Base-by-base conservation (phyloP, 805 yeast species). In the Metschnikowia borealis region DNA sequence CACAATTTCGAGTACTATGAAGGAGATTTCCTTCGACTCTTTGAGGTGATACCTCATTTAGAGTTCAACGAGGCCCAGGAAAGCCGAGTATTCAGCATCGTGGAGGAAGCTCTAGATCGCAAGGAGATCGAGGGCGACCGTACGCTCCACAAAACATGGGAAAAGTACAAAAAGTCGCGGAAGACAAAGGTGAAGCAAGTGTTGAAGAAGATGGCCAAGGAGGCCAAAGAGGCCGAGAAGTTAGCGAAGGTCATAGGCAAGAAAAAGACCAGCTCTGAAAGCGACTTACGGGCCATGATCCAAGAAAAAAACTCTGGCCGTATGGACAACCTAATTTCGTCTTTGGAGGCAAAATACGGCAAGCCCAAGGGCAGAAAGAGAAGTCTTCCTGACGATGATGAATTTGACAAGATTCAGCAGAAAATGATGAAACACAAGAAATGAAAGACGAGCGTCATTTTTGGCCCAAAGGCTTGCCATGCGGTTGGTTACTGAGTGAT, bases 21-120 rank as follows among this genome's bases (percentile, higher is more conserved):
- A 13, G 96, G 96, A 5, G 88, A 87, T 58, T 80, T 89, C 58
- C 70, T 84, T 42, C 71, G 73, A 46, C 69, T 89, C 5, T 86
- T 89, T 61, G 96, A 89, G 62, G 73, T 75, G 33, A 84, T 90
- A 3, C 86, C 94, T 8, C 96, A 90, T 66, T 74, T 87, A 47
- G 90, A 85, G 54, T 75, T 84, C 40, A 69, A 69, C 36, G 77
- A 73, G 35, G 70, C 63, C 0, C 89, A 84, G 57, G 95, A 87
- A 59, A 67, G 66, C 32, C 74, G 96, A 36, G 74, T 87, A 40
- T 79, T 77, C 49, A 64, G 63, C 2, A 73, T 83, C 1, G 78
- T 89, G 29, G 69, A 74, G 32, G 51, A 49, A 1, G 69, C 70
- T 13, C 69, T 82, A 38, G 65, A 79, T 14, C 63, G 63, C 5